Percentiles rank a stretch among this genome's conserved stretches.
Evolutionary conservation across 2,329 filamentous ascomycete species (phyloP).

Genomic region (Diaporthe ampelina): DNA sequence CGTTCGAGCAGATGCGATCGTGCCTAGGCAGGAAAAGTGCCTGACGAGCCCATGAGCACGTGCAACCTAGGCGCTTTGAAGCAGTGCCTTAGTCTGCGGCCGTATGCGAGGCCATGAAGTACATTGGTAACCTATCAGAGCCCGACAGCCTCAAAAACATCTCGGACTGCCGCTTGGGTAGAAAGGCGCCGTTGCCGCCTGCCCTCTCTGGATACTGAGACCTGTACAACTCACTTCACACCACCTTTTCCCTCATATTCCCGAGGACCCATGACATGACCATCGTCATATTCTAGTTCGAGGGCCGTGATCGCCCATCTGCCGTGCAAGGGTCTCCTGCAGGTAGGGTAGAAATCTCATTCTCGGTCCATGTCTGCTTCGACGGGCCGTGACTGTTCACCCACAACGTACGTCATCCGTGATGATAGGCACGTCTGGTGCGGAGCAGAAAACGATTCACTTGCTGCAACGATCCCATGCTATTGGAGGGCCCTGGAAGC

Average conservation of each 20-base stretch:
- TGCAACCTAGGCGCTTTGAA: constrained; percentile 35
- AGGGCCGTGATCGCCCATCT: constrained; percentile 45
- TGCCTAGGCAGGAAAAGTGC: constrained; percentile 24
- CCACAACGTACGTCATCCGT: constrained; percentile 13
- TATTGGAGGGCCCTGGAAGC: background rate
- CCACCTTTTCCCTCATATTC: constrained; percentile 24
- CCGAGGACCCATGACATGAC: constrained; percentile 27
- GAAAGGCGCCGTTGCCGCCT: constrained; percentile 60
- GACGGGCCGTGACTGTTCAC: background rate
- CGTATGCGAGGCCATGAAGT: constrained; percentile 43
- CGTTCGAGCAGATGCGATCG: constrained; percentile 29
- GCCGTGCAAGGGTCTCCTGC: constrained; percentile 40
- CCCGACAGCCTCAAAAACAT: constrained; percentile 52
- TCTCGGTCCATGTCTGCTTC: constrained; percentile 20
- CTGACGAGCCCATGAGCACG: constrained; percentile 16
- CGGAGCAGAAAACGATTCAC: background rate
- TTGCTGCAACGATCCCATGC: background rate
- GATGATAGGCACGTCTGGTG: background rate
- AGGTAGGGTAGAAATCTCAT: constrained; percentile 32
- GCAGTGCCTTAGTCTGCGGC: constrained; percentile 34
- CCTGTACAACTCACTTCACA: constrained; percentile 63
- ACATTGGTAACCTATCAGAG: constrained; percentile 49
- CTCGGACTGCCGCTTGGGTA: constrained; percentile 62
- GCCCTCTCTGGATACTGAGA: constrained; percentile 53
- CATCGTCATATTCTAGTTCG: constrained; percentile 41